Evolutionary conservation across 345 rosid species (phyloP).

Genomic region (Rubroshorea leprosula): DNA sequence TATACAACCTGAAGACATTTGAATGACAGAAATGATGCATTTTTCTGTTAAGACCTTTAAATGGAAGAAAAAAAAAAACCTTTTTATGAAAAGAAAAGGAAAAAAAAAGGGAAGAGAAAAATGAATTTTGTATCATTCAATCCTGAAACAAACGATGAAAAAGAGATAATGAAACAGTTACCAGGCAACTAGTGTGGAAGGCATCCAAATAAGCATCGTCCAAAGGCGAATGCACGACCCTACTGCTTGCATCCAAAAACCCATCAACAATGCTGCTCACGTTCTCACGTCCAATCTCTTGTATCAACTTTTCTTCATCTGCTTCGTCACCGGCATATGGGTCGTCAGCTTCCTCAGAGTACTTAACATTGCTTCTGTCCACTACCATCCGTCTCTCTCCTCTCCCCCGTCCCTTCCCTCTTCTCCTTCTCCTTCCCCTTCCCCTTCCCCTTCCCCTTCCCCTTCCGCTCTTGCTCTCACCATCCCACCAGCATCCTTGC

Average conservation of each 20-base stretch:
- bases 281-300: slow-evolving; percentile 48
- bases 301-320: slow-evolving; percentile 69
- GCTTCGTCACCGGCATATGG: slow-evolving; percentile 42
- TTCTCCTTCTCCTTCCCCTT: slow-evolving; percentile 38
- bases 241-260: slow-evolving; percentile 47
- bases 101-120: too few relatives aligned
- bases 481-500: slow-evolving; percentile 10
- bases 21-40: too few relatives aligned
- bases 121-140: too few relatives aligned
- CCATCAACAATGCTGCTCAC: slow-evolving; percentile 56
- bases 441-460: slow-evolving; percentile 41
- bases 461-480: slow-evolving; percentile 29
- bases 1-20: too few relatives aligned
- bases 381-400: slow-evolving; percentile 19
- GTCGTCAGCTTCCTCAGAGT: slow-evolving; percentile 29
- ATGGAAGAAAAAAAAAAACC: too few relatives aligned
- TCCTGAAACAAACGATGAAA: background rate
- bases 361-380: too few relatives aligned
- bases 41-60: too few relatives aligned
- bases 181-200: slow-evolving; percentile 57
- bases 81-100: too few relatives aligned
- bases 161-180: slow-evolving; percentile 9
- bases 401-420: slow-evolving; percentile 23
- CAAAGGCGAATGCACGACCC: slow-evolving; percentile 58
- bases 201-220: slow-evolving; percentile 54